These are phyloP conservation scores for Babesia ovis DNA, from an alignment of 169 alveolate species.

Conservation along the genomic window DNA sequence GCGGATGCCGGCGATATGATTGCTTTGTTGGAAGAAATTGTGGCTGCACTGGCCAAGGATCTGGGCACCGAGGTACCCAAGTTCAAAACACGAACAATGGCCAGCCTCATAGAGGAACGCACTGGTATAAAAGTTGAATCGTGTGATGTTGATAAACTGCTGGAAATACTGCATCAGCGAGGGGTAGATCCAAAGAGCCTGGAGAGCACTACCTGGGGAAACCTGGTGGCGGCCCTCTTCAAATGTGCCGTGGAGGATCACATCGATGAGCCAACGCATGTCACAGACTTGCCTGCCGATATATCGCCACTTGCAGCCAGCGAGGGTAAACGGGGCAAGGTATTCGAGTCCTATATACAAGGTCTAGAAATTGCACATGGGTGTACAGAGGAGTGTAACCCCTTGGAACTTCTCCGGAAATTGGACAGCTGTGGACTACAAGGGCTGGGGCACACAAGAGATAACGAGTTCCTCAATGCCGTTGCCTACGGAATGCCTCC, in stretches of 20 bases:
- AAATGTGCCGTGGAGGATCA: constrained; percentile 57
- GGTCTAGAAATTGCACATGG: constrained; percentile 97
- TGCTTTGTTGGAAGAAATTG: constrained; percentile 94
- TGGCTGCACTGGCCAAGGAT: constrained; percentile 84
- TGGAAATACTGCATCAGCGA: constrained; percentile 77
- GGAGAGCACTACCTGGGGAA: constrained; percentile 80
- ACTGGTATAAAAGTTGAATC: constrained; percentile 31
- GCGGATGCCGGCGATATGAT: constrained; percentile 97
- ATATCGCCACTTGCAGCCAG: constrained; percentile 86
- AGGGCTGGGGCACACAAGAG: constrained; percentile 86
- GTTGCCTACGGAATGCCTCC: constrained; percentile 95
- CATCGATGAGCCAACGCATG: constrained; percentile 63
- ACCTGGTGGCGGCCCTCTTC: constrained; percentile 49
- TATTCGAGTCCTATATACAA: constrained; percentile 96
- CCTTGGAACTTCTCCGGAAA: constrained; percentile 92
- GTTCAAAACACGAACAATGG: constrained; percentile 64
- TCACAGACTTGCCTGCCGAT: constrained; percentile 92
- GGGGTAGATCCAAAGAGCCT: constrained; percentile 85
- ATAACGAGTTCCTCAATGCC: constrained; percentile 89
- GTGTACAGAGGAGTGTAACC: constrained; percentile 98
- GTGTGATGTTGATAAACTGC: constrained; percentile 33
- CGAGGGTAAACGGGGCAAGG: constrained; percentile 93
- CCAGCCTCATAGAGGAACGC: constrained; percentile 35
- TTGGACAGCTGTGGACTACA: constrained; percentile 68
- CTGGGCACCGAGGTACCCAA: constrained; percentile 81